Evolutionary conservation across 768 basidiomycete genomes (phyloP).

Genomic region (Xanthoconium stramineum): DNA sequence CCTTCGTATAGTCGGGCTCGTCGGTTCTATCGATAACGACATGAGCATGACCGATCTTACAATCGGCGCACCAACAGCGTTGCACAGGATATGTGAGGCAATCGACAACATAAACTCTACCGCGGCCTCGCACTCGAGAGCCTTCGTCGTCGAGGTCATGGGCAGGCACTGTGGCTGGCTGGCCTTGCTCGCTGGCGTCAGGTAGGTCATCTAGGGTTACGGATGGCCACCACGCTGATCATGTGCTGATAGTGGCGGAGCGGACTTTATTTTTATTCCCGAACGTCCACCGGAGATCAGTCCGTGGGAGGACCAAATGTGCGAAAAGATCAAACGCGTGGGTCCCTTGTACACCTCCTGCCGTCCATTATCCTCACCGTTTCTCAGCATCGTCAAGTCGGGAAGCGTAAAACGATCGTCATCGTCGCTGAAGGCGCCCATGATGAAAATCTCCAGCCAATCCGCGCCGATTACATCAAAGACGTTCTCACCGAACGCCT

Average conservation of each 20-base stretch:
- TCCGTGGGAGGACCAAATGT: conserved; percentile 93
- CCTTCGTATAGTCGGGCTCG: conserved; percentile 95
- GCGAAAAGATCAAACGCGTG: conserved; percentile 75
- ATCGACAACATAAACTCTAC: conserved; percentile 99
- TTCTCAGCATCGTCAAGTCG: conserved; percentile 77
- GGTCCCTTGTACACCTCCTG: conserved; percentile 23
- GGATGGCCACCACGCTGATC: conserved; percentile 8
- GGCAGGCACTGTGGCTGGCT: conserved; percentile 99
- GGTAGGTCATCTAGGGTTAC: conserved; percentile 39
- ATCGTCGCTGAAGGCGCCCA: conserved; percentile 97
- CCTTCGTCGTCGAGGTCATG: conserved; percentile 99
- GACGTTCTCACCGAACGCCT: conserved; percentile 81
- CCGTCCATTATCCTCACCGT: background rate
- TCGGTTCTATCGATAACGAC: conserved; percentile 98
- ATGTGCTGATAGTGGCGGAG: conserved; percentile 59
- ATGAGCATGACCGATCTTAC: conserved; percentile 98
- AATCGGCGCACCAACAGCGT: conserved; percentile 92
- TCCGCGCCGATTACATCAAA: conserved; percentile 88
- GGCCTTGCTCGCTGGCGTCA: conserved; percentile 88
- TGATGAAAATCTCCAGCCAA: conserved; percentile 85
- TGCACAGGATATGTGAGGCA: conserved; percentile 96
- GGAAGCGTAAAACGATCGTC: conserved; percentile 98
- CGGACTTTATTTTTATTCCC: conserved; percentile 97
- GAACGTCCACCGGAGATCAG: conserved; percentile 78
- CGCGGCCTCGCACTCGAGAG: conserved; percentile 91